Percentiles rank a stretch among this genome's conserved stretches.
Evolutionary conservation across 441 rosid genomes (phyloP).

Genomic region (Kokia cookei): DNA sequence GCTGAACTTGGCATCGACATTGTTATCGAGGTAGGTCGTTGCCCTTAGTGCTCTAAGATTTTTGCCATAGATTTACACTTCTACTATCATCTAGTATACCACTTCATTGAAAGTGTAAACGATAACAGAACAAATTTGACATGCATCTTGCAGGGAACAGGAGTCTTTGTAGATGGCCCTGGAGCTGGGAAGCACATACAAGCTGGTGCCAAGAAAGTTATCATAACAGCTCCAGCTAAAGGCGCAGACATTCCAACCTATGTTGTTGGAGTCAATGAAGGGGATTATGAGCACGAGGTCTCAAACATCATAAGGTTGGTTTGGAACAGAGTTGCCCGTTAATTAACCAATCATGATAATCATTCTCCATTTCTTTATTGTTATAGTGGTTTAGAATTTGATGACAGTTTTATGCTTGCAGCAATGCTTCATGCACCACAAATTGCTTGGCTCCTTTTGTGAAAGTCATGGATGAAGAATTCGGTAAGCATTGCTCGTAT

Average conservation of each 20-base stretch:
- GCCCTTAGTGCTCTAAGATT: neutral
- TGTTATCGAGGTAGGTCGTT: conserved; percentile 70
- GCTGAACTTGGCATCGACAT: conserved; percentile 94
- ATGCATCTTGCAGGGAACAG: conserved; percentile 57
- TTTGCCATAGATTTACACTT: neutral
- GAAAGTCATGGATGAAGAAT: conserved; percentile 82
- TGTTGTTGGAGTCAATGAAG: conserved; percentile 88
- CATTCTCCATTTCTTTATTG: neutral
- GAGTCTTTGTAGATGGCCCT: conserved; percentile 91
- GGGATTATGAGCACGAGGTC: conserved; percentile 71
- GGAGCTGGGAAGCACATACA: conserved; percentile 97
- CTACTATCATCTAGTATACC: neutral
- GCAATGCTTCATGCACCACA: conserved; percentile 98
- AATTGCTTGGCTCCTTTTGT: conserved; percentile 95
- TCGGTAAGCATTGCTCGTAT: conserved; percentile 40
- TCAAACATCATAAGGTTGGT: conserved; percentile 76
- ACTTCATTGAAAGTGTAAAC: neutral
- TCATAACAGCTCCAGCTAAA: conserved; percentile 96
- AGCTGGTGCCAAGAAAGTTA: conserved; percentile 91
- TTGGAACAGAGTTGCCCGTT: neutral
- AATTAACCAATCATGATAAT: neutral
- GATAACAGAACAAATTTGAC: neutral
- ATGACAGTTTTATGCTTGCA: conserved; percentile 21
- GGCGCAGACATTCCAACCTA: conserved; percentile 98
- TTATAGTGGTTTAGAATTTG: conserved; percentile 6